phyloP scores from a whole-genome alignment of 208 protist species.

The Trichomonas vaginalis region DNA sequence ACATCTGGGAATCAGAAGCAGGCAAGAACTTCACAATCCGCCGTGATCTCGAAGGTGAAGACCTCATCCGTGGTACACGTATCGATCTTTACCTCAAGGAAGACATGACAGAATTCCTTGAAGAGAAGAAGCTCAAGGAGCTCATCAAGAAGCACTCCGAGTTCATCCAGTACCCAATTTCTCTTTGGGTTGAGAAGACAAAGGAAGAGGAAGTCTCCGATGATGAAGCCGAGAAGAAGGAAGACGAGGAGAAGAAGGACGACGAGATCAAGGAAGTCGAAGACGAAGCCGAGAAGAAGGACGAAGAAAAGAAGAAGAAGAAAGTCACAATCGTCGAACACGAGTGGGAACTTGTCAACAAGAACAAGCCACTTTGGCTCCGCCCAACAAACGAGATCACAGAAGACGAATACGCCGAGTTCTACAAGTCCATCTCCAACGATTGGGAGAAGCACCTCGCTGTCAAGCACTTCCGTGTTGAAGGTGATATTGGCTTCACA shows the following conservation, averaged over 20 bases:
- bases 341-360: slow-evolving; percentile 88
- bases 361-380: slow-evolving; percentile 91
- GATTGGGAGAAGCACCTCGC: slow-evolving; percentile 87
- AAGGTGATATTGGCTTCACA: slow-evolving; percentile 85
- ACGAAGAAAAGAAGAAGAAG: slow-evolving; percentile 41
- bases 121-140: slow-evolving; percentile 78
- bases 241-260: slow-evolving; percentile 27
- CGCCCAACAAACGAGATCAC: slow-evolving; percentile 74
- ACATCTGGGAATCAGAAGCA: slow-evolving; percentile 87
- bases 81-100: slow-evolving; percentile 85
- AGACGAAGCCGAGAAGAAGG: slow-evolving; percentile 26
- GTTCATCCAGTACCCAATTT: slow-evolving; percentile 96
- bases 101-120: slow-evolving; percentile 62
- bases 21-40: slow-evolving; percentile 87
- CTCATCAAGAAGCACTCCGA: slow-evolving; percentile 95
- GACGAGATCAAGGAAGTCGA: slow-evolving; percentile 36
- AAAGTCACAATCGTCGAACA: slow-evolving; percentile 34
- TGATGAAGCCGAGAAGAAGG: slow-evolving; percentile 1
- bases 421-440: slow-evolving; percentile 92
- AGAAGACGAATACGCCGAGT: slow-evolving; percentile 88
- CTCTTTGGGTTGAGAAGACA: slow-evolving; percentile 40
- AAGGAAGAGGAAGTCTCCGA: slow-evolving; percentile 22
- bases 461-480: slow-evolving; percentile 87
- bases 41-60: slow-evolving; percentile 40
- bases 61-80: slow-evolving; percentile 75